Evolutionary conservation across 257 asterid species (phyloP).

Genomic region (Capsicum baccatum): DNA sequence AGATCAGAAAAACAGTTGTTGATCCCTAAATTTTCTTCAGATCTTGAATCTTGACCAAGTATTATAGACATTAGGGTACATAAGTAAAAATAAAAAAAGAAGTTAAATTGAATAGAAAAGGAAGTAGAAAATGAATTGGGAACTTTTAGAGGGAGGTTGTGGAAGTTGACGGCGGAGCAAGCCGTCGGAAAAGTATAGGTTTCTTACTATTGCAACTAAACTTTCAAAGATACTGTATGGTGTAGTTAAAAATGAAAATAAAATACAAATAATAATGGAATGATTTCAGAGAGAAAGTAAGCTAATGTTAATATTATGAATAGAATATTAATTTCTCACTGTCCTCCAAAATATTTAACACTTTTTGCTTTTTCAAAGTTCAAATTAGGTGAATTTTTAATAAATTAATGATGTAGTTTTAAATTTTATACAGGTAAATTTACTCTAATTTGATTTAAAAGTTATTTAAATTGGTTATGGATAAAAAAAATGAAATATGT

Average conservation of each 20-base stretch:
- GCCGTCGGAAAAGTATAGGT: constrained; percentile 32
- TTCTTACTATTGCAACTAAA: constrained; percentile 31
- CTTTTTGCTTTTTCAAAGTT: constrained; percentile 23
- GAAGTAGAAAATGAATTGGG: background rate
- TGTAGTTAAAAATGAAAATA: constrained; percentile 28
- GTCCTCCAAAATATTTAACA: background rate
- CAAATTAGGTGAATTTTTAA: constrained; percentile 17
- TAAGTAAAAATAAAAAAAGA: background rate
- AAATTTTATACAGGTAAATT: background rate
- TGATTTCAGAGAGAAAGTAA: constrained; percentile 27
- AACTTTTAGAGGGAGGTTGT: constrained; percentile 9
- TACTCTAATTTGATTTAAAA: background rate
- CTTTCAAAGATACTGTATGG: constrained; percentile 30
- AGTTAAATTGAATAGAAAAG: background rate
- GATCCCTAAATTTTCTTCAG: constrained; percentile 29
- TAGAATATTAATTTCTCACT: constrained; percentile 29
- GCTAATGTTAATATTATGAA: constrained; percentile 27
- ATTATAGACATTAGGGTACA: background rate
- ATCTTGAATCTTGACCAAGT: constrained; percentile 25
- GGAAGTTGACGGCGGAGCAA: constrained; percentile 31
- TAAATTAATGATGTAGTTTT: background rate
- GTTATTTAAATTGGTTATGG: background rate
- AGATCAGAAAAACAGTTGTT: constrained; percentile 21
- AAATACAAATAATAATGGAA: constrained; percentile 28
- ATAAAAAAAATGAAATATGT: background rate